Base-by-base conservation (phyloP, 176 grass and related monocot species). In the Paspalum vaginatum region DNA sequence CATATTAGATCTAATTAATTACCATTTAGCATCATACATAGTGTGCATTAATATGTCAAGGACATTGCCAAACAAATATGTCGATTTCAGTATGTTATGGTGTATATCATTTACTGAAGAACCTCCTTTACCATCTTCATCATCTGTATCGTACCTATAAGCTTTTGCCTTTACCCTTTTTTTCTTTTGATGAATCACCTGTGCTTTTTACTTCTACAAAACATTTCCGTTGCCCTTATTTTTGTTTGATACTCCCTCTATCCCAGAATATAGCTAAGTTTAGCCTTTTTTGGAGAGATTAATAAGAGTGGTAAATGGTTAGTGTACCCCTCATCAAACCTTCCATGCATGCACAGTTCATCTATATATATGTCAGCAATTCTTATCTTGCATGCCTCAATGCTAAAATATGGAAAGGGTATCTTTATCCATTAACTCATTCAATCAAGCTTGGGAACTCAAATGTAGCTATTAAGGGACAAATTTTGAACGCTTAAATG, bases 111-210 rank as follows among this genome's bases (percentile, higher is more conserved):
- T 26, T 82, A 18, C 12, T 77, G 63, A 55, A 18, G 24, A 20
- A 49, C 24, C 20, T 43, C 27, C 20, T 89, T 65, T 47, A 75
- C 57, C 43, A 42, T 72, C 15, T 39, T 68, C 7, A 53, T 60
- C 32, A 37, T 45, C n/a, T 55, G 43, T 47, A 51, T 52, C 38
- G 72, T 38, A 32, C 24, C 11, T 72, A 55, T 60, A 60, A 60
- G 22, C 22, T 60, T 1, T 1, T 10, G 21, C 55, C 8, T 55
- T 25, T 60, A 60, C 25, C 57, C 5, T 60, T 26, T 60, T 59
- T 13, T 58, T 24, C 2, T 20, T 5, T 55, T 24, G 9, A 58
- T 24, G 40, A 70, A 51, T 14, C 62, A 85, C 77, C 8, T 26
- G 44, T 64, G 16, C 11, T 41, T 43, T 43, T 68, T 67, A 55